phyloP scores from a whole-genome alignment of 177 flowering plant genomes.

The Vitis hybrid region DNA sequence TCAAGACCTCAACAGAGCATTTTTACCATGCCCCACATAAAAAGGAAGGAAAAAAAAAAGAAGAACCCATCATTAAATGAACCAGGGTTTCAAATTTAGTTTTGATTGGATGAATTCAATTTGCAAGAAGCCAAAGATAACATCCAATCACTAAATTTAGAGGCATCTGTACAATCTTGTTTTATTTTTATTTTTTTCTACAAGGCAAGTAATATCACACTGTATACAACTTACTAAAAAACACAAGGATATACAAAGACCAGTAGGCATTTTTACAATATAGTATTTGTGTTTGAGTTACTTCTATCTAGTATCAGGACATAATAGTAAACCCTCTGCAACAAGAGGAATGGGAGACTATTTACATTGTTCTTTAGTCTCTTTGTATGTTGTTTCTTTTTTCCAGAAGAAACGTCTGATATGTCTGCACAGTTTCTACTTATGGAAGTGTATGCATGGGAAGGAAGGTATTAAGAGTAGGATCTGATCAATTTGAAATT shows the following conservation, averaged over 20 bases:
- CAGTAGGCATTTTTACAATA: constrained; percentile 12
- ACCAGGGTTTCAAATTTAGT: too few species aligned
- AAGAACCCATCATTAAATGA: too few species aligned
- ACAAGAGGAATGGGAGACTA: background rate
- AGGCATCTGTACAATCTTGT: constrained; percentile 16
- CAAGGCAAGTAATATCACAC: constrained; percentile 6
- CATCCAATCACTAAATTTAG: too few species aligned
- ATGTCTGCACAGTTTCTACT: constrained; percentile 19
- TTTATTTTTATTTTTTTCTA: background rate
- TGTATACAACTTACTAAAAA: constrained; percentile 18
- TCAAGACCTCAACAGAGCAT: too few species aligned
- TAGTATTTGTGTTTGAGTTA: background rate
- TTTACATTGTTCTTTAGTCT: constrained; percentile 3
- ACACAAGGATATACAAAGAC: constrained; percentile 10
- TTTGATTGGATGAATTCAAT: too few species aligned
- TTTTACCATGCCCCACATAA: too few species aligned
- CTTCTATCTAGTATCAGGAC: background rate
- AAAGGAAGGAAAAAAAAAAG: too few species aligned
- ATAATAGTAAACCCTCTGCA: constrained; percentile 1
- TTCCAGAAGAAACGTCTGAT: constrained; percentile 1
- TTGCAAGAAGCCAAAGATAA: too few species aligned
- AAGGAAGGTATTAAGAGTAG: constrained; percentile 25
- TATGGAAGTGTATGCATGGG: background rate
- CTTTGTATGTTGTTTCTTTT: background rate
- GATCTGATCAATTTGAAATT: constrained; percentile 56